Percentiles rank a stretch among this genome's conserved stretches.
These are phyloP conservation scores for Eutrema japonicum DNA, from an alignment of 345 rosid genomes.

Conservation along the genomic window DNA sequence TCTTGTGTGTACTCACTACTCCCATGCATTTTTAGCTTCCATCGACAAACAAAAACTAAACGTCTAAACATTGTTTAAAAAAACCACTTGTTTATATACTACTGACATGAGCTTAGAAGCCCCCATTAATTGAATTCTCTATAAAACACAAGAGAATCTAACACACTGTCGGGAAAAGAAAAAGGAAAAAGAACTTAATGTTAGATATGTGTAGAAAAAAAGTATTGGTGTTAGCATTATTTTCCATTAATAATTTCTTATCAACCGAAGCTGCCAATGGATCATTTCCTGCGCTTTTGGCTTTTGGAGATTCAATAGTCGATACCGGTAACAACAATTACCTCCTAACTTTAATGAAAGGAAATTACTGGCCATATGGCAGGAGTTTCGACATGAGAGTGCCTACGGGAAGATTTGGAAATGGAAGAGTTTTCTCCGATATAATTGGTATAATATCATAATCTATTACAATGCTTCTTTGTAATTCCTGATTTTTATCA, in stretches of 20 bases:
- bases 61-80: conserved; percentile 29
- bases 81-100: conserved; percentile 17
- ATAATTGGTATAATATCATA: conserved; percentile 46
- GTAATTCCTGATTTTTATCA: neutral
- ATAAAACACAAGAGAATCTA: conserved; percentile 12
- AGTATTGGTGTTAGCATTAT: conserved; percentile 27
- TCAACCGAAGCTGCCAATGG: conserved; percentile 21
- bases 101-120: conserved; percentile 5
- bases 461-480: neutral
- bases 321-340: conserved; percentile 74
- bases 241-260: conserved; percentile 10
- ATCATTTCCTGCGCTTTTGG: conserved; percentile 52
- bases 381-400: conserved; percentile 44
- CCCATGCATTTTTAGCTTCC: conserved; percentile 34
- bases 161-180: neutral
- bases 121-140: conserved; percentile 15
- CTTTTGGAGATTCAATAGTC: conserved; percentile 68
- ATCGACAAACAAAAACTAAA: conserved; percentile 37
- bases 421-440: conserved; percentile 67
- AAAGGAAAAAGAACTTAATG: conserved; percentile 11
- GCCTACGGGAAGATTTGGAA: conserved; percentile 65
- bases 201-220: conserved; percentile 17
- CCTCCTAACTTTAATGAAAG: conserved; percentile 46
- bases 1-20: conserved; percentile 33
- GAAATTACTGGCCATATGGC: conserved; percentile 66